Conservation (phyloP, 1,139 yeast genomes). For the Suhomyces wounanorum region DNA sequence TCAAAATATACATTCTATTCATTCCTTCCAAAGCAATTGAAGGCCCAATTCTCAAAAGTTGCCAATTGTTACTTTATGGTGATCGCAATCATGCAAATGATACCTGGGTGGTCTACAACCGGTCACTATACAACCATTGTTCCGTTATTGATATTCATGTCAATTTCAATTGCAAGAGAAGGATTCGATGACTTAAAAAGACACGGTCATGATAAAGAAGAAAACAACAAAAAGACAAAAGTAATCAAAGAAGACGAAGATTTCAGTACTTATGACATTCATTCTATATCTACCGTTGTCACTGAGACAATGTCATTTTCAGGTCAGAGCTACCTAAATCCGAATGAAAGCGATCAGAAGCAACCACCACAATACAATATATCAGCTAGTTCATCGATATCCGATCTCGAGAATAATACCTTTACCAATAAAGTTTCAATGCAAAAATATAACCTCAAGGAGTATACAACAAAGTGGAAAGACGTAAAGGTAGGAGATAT, state of each 20-base stretch:
- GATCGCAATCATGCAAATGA: slow-evolving; percentile 91
- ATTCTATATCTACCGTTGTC: slow-evolving; percentile 38
- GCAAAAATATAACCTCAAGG: slow-evolving; percentile 36
- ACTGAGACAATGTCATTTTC: slow-evolving; percentile 32
- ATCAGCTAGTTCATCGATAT: slow-evolving; percentile 10
- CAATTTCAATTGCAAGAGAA: slow-evolving; percentile 90
- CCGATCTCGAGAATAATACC: slow-evolving; percentile 10
- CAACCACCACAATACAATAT: neutral
- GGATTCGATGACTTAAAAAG: slow-evolving; percentile 92
- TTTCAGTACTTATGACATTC: slow-evolving; percentile 35
- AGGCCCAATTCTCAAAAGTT: slow-evolving; percentile 87
- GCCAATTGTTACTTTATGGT: slow-evolving; percentile 87
- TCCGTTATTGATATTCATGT: slow-evolving; percentile 81
- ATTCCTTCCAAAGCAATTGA: slow-evolving; percentile 83
- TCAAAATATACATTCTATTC: slow-evolving; percentile 82
- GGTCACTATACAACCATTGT: slow-evolving; percentile 95
- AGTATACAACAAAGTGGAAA: slow-evolving; percentile 60
- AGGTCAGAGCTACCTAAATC: slow-evolving; percentile 1
- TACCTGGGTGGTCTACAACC: slow-evolving; percentile 97
- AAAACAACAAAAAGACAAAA: slow-evolving; percentile 63
- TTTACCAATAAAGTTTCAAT: slow-evolving; percentile 30
- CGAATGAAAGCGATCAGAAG: neutral
- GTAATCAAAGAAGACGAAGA: slow-evolving; percentile 40
- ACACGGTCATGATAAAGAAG: slow-evolving; percentile 82
- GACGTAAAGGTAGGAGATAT: slow-evolving; percentile 84